Conservation (phyloP, 2,329 filamentous ascomycete genomes). For the Aspergillus niger region DNA sequence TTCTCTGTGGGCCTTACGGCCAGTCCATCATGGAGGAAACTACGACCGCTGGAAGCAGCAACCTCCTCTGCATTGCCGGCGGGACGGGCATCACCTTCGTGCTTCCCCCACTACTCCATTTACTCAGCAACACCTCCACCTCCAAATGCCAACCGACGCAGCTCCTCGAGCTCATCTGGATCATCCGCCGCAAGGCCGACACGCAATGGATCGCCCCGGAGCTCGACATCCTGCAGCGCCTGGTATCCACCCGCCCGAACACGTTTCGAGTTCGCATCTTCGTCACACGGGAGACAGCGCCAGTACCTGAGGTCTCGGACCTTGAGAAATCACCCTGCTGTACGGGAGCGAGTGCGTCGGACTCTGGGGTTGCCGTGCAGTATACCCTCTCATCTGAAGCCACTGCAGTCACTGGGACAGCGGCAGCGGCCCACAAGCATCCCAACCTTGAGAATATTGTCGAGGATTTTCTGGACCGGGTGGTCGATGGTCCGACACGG, state of each 20-base stretch:
- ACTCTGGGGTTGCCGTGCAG: conserved; percentile 14
- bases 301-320: not conserved
- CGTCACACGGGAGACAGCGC: conserved; percentile 56
- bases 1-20: conserved; percentile 67
- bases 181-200: conserved; percentile 58
- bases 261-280: conserved; percentile 59
- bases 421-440: conserved; percentile 16
- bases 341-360: not conserved
- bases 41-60: conserved; percentile 24
- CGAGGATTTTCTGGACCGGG: conserved; percentile 47
- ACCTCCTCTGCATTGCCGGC: conserved; percentile 57
- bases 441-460: conserved; percentile 51
- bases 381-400: conserved; percentile 9
- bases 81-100: conserved; percentile 63
- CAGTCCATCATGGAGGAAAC: conserved; percentile 49
- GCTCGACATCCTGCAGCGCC: conserved; percentile 50
- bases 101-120: conserved; percentile 50
- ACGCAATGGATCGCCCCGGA: conserved; percentile 62
- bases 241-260: conserved; percentile 22
- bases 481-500: conserved; percentile 51
- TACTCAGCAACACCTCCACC: conserved; percentile 26
- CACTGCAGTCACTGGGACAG: not conserved
- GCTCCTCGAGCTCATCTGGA: conserved; percentile 65
- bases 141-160: not conserved
- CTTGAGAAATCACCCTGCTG: not conserved